phyloP scores from a whole-genome alignment of 306 rosid species.

The Fagus crenata region DNA sequence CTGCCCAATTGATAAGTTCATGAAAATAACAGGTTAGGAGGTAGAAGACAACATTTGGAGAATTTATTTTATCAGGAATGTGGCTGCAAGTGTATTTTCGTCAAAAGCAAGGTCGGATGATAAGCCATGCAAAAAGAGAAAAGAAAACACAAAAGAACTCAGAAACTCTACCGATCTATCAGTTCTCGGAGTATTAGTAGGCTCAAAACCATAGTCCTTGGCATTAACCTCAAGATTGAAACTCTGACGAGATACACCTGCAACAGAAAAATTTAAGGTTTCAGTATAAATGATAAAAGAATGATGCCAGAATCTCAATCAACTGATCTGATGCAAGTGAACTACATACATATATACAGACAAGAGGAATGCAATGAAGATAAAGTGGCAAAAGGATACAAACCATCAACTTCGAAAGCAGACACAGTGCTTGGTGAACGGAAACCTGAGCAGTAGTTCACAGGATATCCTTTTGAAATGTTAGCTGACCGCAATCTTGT shows the following conservation, averaged over 20 bases:
- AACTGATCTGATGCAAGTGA: slow-evolving; percentile 13
- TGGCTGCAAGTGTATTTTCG: slow-evolving; percentile 14
- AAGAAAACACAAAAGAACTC: slow-evolving; percentile 11
- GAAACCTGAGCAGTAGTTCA: slow-evolving; percentile 93
- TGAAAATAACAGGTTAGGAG: background rate
- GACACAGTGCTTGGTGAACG: slow-evolving; percentile 49
- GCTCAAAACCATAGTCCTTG: slow-evolving; percentile 75
- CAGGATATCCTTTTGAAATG: slow-evolving; percentile 74
- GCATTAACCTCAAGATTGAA: slow-evolving; percentile 86
- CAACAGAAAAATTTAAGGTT: slow-evolving; percentile 34
- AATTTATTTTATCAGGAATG: slow-evolving; percentile 3
- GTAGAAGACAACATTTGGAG: background rate
- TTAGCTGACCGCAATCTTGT: slow-evolving; percentile 68
- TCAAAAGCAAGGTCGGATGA: slow-evolving; percentile 13
- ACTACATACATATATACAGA: background rate
- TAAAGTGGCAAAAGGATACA: slow-evolving; percentile 29
- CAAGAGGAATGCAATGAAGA: slow-evolving; percentile 10
- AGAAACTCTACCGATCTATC: slow-evolving; percentile 79
- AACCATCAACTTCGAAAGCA: slow-evolving; percentile 67
- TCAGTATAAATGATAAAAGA: slow-evolving; percentile 13
- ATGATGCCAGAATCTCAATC: slow-evolving; percentile 22
- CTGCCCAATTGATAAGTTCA: background rate
- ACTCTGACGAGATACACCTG: slow-evolving; percentile 86
- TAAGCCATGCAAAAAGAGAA: slow-evolving; percentile 5
- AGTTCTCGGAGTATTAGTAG: slow-evolving; percentile 93